A percentile compares a stretch with the other conserved stretches of the same genome.
These are phyloP conservation scores for Ascochyta lentis DNA, from an alignment of 2,329 filamentous ascomycete genomes.

Conservation along the genomic window DNA sequence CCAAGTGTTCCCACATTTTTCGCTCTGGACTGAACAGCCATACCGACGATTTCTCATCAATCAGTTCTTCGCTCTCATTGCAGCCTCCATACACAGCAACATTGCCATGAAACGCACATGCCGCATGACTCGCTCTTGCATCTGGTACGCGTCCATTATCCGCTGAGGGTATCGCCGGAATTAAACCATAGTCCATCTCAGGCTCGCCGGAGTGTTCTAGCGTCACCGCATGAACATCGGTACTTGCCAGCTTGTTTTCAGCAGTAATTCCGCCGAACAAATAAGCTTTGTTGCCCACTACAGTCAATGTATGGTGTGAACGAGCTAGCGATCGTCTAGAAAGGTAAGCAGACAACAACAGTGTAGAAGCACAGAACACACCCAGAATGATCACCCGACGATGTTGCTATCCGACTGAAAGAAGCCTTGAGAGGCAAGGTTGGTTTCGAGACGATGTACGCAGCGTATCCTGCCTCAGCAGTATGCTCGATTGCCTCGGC, in stretches of 20 bases:
- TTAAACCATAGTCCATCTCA: conserved; percentile 51
- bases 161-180: conserved; percentile 48
- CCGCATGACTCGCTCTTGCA: conserved; percentile 49
- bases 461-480: conserved; percentile 49
- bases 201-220: conserved; percentile 40
- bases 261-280: conserved; percentile 53
- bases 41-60: conserved; percentile 47
- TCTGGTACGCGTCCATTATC: conserved; percentile 43
- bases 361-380: conserved; percentile 2
- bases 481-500: conserved; percentile 51
- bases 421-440: conserved; percentile 53
- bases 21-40: conserved; percentile 50
- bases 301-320: conserved; percentile 50
- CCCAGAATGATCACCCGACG: conserved; percentile 44
- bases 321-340: conserved; percentile 39
- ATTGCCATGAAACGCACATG: conserved; percentile 49
- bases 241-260: conserved; percentile 48
- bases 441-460: conserved; percentile 52
- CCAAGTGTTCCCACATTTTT: conserved; percentile 36
- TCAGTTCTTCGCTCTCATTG: conserved; percentile 37
- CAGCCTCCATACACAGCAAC: conserved; percentile 52
- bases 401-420: conserved; percentile 51
- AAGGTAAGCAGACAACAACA: conserved; percentile 12
- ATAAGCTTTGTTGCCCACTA: conserved; percentile 53
- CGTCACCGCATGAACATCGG: conserved; percentile 52